These are phyloP conservation scores for Entomortierella lignicola DNA, from an alignment of 192 early-diverging fungal species.

Conservation along the genomic window DNA sequence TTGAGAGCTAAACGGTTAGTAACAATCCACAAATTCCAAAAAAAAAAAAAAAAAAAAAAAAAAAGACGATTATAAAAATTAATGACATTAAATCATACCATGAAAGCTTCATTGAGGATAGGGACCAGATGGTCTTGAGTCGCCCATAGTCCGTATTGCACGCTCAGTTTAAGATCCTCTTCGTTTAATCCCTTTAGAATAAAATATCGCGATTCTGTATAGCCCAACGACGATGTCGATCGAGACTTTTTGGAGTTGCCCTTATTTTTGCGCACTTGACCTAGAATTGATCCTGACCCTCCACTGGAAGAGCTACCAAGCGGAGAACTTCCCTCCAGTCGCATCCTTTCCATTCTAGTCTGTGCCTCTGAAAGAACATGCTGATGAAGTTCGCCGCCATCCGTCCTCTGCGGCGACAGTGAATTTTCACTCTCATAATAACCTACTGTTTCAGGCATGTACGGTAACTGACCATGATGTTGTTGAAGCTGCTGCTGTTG, in stretches of 20 bases:
- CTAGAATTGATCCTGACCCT: slow-evolving; percentile 9
- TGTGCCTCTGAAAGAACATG: slow-evolving; percentile 22
- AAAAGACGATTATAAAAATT: neutral
- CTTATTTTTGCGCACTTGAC: neutral
- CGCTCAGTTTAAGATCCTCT: slow-evolving; percentile 64
- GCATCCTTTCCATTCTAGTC: slow-evolving; percentile 27
- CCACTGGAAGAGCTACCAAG: slow-evolving; percentile 31
- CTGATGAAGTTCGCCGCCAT: neutral
- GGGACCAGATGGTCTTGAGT: slow-evolving; percentile 62
- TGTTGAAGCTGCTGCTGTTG: neutral
- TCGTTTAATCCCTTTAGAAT: slow-evolving; percentile 62
- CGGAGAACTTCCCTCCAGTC: slow-evolving; percentile 28
- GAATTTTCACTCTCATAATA: slow-evolving; percentile 8
- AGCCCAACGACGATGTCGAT: slow-evolving; percentile 40
- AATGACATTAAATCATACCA: slow-evolving; percentile 21
- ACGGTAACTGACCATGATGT: slow-evolving; percentile 9
- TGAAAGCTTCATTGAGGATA: slow-evolving; percentile 59
- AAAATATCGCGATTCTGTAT: slow-evolving; percentile 55
- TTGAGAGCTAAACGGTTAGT: neutral
- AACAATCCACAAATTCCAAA: neutral
- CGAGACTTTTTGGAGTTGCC: slow-evolving; percentile 27
- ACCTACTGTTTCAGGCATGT: slow-evolving; percentile 10
- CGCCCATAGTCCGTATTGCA: slow-evolving; percentile 60
- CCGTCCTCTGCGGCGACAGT: neutral
- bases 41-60: slow-evolving; percentile 9